Conservation (phyloP, 2,329 filamentous ascomycete genomes). For the Fusarium sp. region DNA sequence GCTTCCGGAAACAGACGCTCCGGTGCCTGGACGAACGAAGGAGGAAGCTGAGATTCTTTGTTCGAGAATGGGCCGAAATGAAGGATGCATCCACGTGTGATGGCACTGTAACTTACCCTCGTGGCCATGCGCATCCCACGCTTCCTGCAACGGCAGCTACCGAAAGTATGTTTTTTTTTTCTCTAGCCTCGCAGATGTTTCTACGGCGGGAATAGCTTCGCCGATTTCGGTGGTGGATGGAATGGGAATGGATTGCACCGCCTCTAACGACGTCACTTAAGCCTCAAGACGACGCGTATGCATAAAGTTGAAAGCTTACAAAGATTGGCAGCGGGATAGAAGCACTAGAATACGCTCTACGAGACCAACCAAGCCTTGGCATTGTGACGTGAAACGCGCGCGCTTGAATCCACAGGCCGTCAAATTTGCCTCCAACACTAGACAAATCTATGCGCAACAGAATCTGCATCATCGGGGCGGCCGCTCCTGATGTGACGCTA, state of each 20-base stretch:
- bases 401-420: neutral
- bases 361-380: neutral
- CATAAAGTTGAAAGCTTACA: neutral
- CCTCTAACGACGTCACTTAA: neutral
- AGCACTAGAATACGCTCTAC: neutral
- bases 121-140: neutral
- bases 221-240: neutral
- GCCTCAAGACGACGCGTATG: slow-evolving; percentile 1
- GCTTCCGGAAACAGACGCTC: neutral
- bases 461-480: slow-evolving; percentile 16
- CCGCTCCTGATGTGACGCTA: slow-evolving; percentile 21
- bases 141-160: neutral
- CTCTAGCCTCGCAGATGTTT: neutral
- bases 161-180: neutral
- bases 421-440: neutral
- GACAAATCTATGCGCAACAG: slow-evolving; percentile 15
- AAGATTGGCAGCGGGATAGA: neutral
- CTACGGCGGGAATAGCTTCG: neutral
- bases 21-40: neutral
- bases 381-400: slow-evolving; percentile 11
- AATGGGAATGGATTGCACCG: neutral
- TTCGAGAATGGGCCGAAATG: neutral
- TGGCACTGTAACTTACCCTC: neutral
- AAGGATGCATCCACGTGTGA: neutral
- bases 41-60: neutral